phyloP scores from a whole-genome alignment of 352 stramenopile species.

The Globisporangium nodosum region DNA sequence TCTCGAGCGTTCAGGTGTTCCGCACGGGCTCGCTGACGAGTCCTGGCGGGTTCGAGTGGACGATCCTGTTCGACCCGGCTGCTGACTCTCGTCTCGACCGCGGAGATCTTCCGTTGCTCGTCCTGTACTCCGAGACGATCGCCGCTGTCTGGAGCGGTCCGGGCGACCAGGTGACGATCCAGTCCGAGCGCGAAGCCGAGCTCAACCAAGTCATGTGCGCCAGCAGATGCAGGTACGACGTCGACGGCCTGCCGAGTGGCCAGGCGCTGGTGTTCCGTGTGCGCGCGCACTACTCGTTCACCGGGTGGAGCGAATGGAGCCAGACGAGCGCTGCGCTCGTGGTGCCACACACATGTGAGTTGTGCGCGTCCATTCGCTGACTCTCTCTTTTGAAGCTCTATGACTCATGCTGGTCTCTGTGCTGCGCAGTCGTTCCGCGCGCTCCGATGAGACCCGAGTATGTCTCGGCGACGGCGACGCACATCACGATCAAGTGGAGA shows the following conservation, averaged over 20 bases:
- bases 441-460: slow-evolving; percentile 37
- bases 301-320: slow-evolving; percentile 57
- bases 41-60: slow-evolving; percentile 40
- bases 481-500: slow-evolving; percentile 43
- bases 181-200: slow-evolving; percentile 27
- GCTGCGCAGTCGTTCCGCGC: slow-evolving; percentile 21
- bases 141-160: slow-evolving; percentile 35
- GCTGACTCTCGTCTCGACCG: slow-evolving; percentile 9
- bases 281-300: slow-evolving; percentile 25
- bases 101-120: slow-evolving; percentile 38
- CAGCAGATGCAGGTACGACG: slow-evolving; percentile 21
- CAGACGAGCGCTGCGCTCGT: slow-evolving; percentile 24
- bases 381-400: not conserved
- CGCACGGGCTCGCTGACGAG: slow-evolving; percentile 16
- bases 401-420: not conserved
- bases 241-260: slow-evolving; percentile 18
- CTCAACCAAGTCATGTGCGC: slow-evolving; percentile 19
- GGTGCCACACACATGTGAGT: slow-evolving; percentile 30
- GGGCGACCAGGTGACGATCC: slow-evolving; percentile 46
- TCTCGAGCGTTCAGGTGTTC: slow-evolving; percentile 53
- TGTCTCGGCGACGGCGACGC: slow-evolving; percentile 21
- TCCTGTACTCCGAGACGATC: slow-evolving; percentile 48
- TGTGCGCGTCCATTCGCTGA: not conserved
- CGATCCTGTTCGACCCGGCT: slow-evolving; percentile 43
- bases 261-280: slow-evolving; percentile 43